Evolutionary conservation across 2,329 filamentous ascomycete species (phyloP), one percentile per base, ranked within the genome.

Genomic region (Coniochaeta sp.): DNA sequence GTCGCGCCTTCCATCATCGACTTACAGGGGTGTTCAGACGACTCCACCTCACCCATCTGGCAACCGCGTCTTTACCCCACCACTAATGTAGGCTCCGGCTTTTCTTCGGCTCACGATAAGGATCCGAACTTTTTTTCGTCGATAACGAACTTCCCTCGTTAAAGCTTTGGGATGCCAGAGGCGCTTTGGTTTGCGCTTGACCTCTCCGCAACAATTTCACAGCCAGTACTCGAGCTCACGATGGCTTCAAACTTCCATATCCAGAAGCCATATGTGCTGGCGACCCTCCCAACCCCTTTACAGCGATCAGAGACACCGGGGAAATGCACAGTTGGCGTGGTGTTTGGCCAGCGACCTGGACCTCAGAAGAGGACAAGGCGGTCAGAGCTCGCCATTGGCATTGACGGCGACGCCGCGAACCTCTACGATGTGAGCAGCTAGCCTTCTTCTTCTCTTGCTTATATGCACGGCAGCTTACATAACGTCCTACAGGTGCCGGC

Each of bases 251-350:
- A 79, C 56, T 81, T 83, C 60, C 77, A 79, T 56, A 76, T 86
- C 52, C 80, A 85, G 63, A 77, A 77, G 68, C 82, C 83, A n/a
- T 84, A 81, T 61, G 75, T 83, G 53, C 70, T 86, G 56, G 78
- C 81, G 30, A 70, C 78, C 8, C 69, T 86, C 45, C 81, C 83
- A 10, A 70, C 75, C 38, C 81, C 82, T 3, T 71, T 85, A 48
- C 78, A 82, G 56, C 69, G 66, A 3, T 54, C 72, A 68, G 52
- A 71, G 67, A 40, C 71, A 67, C 57, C 75, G 71, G 52, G 72
- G 69, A 52, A 83, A 79, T 64, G 75, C 77, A 72, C 78, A 32
- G 77, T 82, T 12, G 75, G 79, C 57, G 80, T 85, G 56, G 81
- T 86, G 32, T 82, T 77, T 59, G 81, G 81, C 55, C 78, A 79